These are phyloP conservation scores for Aspergillus bombycis DNA, from an alignment of 2,329 filamentous ascomycete species.

Conservation along the genomic window DNA sequence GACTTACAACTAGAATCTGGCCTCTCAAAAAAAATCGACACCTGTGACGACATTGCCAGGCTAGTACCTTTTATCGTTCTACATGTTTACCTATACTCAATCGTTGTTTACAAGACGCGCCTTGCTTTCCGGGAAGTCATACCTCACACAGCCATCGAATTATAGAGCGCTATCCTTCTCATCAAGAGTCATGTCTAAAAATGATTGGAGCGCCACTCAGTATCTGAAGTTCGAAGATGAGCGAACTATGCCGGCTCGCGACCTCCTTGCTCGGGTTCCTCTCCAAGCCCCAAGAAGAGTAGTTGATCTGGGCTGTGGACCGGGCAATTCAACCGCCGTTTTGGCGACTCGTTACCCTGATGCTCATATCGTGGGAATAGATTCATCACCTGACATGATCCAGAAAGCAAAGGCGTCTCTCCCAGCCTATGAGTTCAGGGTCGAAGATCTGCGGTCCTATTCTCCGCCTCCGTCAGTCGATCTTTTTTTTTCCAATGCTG, in stretches of 20 bases:
- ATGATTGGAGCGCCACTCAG: constrained; percentile 57
- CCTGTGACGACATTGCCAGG: no score
- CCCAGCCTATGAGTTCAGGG: constrained; percentile 49
- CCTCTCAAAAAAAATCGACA: neutral
- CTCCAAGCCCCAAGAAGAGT: constrained; percentile 48
- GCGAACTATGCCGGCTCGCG: constrained; percentile 56
- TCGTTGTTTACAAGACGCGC: neutral
- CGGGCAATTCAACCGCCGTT: constrained; percentile 60
- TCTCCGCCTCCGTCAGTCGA: constrained; percentile 37
- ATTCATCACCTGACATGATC: constrained; percentile 61
- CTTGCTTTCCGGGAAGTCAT: neutral
- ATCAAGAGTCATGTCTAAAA: constrained; percentile 17
- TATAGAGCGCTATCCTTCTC: neutral
- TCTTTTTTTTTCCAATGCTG: constrained; percentile 61
- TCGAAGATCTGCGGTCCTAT: constrained; percentile 53
- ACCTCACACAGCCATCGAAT: neutral
- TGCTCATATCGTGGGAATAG: constrained; percentile 55
- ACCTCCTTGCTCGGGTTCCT: constrained; percentile 55
- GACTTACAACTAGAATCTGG: neutral
- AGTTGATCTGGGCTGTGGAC: constrained; percentile 64
- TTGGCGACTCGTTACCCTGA: constrained; percentile 53
- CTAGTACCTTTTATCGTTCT: neutral
- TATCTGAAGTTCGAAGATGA: constrained; percentile 61
- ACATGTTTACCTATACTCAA: neutral
- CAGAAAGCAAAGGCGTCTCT: constrained; percentile 47